These are phyloP conservation scores for Elaeagnus macrophylla DNA, from an alignment of 306 rosid genomes.

Conservation along the genomic window DNA sequence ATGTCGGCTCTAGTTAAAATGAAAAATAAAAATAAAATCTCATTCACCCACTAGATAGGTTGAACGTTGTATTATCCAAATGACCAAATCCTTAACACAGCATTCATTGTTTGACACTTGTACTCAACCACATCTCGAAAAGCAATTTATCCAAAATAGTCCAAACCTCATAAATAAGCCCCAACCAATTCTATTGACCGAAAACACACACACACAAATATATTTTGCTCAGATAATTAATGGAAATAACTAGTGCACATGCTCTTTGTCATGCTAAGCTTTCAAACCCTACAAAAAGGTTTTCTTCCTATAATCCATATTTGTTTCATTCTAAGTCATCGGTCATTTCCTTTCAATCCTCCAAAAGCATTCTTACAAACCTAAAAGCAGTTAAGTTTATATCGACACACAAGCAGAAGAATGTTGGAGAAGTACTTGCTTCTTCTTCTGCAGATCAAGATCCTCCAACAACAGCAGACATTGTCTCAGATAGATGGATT, in stretches of 20 bases:
- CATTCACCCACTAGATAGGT: too few relatives aligned
- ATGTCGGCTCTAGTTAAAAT: too few relatives aligned
- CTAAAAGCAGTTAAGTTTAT: constrained; percentile 14
- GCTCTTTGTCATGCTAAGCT: constrained; percentile 32
- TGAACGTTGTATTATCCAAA: constrained; percentile 28
- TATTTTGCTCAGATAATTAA: constrained; percentile 23
- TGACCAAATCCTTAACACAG: constrained; percentile 33
- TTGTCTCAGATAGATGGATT: constrained; percentile 53
- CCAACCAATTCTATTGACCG: background rate
- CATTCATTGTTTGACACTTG: constrained; percentile 53
- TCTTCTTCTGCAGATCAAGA: constrained; percentile 31
- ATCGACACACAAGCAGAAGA: constrained; percentile 18
- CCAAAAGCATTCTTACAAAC: constrained; percentile 31
- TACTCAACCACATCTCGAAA: constrained; percentile 14
- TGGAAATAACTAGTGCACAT: constrained; percentile 39
- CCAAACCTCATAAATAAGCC: background rate
- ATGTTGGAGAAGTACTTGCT: constrained; percentile 17
- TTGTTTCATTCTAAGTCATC: constrained; percentile 20
- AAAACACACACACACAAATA: background rate
- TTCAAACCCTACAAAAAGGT: constrained; percentile 23
- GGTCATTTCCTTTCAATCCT: constrained; percentile 13
- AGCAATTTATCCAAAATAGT: background rate
- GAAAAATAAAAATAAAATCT: too few relatives aligned
- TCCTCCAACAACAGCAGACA: constrained; percentile 18
- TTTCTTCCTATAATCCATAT: constrained; percentile 9